Evolutionary conservation across 1,284 basidiomycete species (phyloP).

Genomic region (Pseudozyma pruni): DNA sequence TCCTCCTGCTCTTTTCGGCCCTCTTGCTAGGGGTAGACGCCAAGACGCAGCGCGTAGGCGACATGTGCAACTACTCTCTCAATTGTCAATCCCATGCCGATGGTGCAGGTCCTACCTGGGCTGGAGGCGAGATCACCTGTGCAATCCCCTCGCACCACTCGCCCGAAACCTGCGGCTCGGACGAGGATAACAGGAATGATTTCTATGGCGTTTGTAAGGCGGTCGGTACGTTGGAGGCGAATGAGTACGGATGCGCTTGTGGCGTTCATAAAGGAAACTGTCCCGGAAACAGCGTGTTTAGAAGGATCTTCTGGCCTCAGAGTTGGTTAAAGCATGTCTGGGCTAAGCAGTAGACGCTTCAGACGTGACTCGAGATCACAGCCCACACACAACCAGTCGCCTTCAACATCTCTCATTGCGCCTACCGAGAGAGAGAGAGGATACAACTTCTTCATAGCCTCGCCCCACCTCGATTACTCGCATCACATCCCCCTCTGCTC

Average conservation of each 20-base stretch:
- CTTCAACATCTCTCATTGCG: neutral
- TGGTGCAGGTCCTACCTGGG: constrained; percentile 21
- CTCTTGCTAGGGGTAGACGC: neutral
- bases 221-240: constrained; percentile 12
- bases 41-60: constrained; percentile 15
- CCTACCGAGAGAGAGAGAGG: too few species aligned
- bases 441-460: too few species aligned
- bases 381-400: neutral
- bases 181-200: neutral
- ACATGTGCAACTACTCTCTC: constrained; percentile 19
- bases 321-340: constrained; percentile 17
- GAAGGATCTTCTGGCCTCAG: constrained; percentile 32
- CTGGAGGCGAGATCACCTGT: constrained; percentile 20
- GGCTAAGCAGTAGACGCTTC: neutral
- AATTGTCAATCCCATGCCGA: constrained; percentile 19
- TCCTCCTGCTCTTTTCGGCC: neutral
- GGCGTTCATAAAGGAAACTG: constrained; percentile 31
- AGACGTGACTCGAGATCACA: too few species aligned
- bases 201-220: constrained; percentile 36
- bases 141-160: constrained; percentile 6
- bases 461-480: neutral
- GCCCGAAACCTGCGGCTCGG: constrained; percentile 26
- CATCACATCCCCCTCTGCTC: neutral
- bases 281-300: neutral
- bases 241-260: constrained; percentile 41